These are phyloP conservation scores for Candida anglica DNA, from an alignment of 805 yeast genomes.

Conservation along the genomic window DNA sequence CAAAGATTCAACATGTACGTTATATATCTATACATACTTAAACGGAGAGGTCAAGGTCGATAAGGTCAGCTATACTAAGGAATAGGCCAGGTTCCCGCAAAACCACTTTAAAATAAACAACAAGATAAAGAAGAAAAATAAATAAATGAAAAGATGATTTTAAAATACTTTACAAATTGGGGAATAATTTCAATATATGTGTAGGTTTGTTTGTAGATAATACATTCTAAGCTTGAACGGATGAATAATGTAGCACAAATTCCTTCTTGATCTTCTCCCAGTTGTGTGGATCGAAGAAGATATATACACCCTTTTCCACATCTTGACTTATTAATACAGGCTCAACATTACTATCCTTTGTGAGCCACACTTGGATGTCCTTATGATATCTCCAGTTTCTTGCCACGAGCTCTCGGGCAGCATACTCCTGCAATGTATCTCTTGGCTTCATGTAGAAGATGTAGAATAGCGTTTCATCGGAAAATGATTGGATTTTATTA, in stretches of 20 bases:
- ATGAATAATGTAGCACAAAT: slow-evolving; percentile 49
- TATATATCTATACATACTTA: slow-evolving; percentile 79
- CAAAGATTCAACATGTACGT: slow-evolving; percentile 71
- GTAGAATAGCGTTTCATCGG: slow-evolving; percentile 90
- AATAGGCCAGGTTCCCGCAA: slow-evolving; percentile 7
- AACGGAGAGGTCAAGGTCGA: slow-evolving; percentile 89
- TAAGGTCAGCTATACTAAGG: slow-evolving; percentile 51
- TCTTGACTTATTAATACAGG: slow-evolving; percentile 77
- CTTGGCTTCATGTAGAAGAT: slow-evolving; percentile 92
- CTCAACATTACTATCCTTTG: slow-evolving; percentile 87
- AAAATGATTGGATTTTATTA: slow-evolving; percentile 54
- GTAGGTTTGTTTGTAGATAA: not conserved
- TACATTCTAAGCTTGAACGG: slow-evolving; percentile 21
- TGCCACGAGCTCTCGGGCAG: slow-evolving; percentile 84
- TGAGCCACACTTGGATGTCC: slow-evolving; percentile 92
- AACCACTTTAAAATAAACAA: not conserved
- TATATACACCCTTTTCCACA: slow-evolving; percentile 89
- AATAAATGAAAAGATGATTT: too few relatives aligned
- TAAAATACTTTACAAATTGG: too few relatives aligned
- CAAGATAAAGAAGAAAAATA: too few relatives aligned
- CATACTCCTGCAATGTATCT: slow-evolving; percentile 89
- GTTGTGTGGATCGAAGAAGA: slow-evolving; percentile 90
- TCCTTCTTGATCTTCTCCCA: slow-evolving; percentile 91
- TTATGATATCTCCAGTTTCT: slow-evolving; percentile 98
- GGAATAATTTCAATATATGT: too few relatives aligned